Evolutionary conservation across 1,139 yeast species (phyloP).

Genomic region (Candida buenavistaensis): DNA sequence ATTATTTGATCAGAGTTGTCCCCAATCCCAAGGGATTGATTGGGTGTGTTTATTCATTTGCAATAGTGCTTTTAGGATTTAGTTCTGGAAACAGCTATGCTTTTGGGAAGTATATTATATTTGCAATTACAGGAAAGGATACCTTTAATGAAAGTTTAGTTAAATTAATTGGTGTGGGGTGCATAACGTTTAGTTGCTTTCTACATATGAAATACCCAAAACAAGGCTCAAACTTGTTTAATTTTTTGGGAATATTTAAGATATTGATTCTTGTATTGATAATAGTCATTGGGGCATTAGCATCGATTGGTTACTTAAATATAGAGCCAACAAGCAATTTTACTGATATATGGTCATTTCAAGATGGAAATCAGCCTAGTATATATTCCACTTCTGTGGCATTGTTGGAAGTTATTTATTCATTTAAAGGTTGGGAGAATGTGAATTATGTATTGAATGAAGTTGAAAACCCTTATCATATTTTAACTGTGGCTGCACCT

Average conservation of each 20-base stretch:
- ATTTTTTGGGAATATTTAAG: slow-evolving; percentile 45
- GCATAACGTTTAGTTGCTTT: slow-evolving; percentile 41
- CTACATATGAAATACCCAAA: slow-evolving; percentile 40
- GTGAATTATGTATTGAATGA: slow-evolving; percentile 46
- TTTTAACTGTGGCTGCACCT: slow-evolving; percentile 73
- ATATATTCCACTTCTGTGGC: slow-evolving; percentile 42
- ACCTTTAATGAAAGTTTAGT: slow-evolving; percentile 27
- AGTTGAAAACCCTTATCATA: slow-evolving; percentile 58
- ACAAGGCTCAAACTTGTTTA: slow-evolving; percentile 44
- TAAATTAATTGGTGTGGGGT: slow-evolving; percentile 45
- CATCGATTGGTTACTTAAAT: slow-evolving; percentile 25
- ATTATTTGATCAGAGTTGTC: slow-evolving; percentile 46
- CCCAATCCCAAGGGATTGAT: slow-evolving; percentile 34
- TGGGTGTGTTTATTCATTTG: slow-evolving; percentile 48
- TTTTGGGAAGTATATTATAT: slow-evolving; percentile 49
- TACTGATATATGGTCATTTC: slow-evolving; percentile 27
- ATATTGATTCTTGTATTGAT: slow-evolving; percentile 40
- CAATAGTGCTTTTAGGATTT: slow-evolving; percentile 48
- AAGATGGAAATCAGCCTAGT: slow-evolving; percentile 18
- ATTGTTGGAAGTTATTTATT: slow-evolving; percentile 39
- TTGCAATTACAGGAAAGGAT: slow-evolving; percentile 29
- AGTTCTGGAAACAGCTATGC: slow-evolving; percentile 54
- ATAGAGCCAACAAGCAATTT: slow-evolving; percentile 27
- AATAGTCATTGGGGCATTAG: slow-evolving; percentile 37
- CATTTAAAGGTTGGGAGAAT: slow-evolving; percentile 48